phyloP scores from a whole-genome alignment of 148 eudicot species.

The Chenopodium quinoa region DNA sequence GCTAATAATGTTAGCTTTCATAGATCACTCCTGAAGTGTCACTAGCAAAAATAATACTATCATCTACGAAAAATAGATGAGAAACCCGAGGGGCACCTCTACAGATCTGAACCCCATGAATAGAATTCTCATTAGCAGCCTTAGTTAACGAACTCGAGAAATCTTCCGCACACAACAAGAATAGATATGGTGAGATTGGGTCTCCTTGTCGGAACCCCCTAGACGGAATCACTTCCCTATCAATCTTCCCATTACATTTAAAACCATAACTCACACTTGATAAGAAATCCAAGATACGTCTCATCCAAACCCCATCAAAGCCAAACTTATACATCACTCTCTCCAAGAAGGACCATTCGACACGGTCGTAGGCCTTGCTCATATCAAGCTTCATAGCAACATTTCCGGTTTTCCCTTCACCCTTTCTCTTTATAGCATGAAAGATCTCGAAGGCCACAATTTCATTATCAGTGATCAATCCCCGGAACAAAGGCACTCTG shows the following conservation, averaged over 20 bases:
- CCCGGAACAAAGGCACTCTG: too few species aligned
- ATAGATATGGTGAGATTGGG: not conserved
- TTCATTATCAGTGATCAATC: not conserved
- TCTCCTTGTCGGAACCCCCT: not conserved
- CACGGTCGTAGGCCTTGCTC: not conserved
- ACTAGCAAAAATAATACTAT: not conserved
- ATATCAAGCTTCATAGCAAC: not conserved
- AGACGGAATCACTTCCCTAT: not conserved
- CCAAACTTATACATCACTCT: not conserved
- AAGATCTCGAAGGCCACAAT: not conserved
- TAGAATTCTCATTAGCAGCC: too few species aligned
- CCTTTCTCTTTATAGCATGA: not conserved
- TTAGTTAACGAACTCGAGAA: too few species aligned
- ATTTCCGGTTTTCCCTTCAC: not conserved
- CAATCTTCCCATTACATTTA: not conserved
- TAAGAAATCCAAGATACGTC: not conserved
- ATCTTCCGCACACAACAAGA: not conserved
- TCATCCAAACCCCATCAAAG: not conserved
- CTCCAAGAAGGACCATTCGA: not conserved
- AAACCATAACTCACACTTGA: not conserved
- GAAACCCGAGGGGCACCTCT: too few species aligned
- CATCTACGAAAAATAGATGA: too few species aligned
- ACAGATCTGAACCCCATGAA: too few species aligned
- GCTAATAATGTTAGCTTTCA: not conserved
- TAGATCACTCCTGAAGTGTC: not conserved